phyloP scores from a whole-genome alignment of 2,329 filamentous ascomycete species.

The Aspergillus pseudoglaucus region DNA sequence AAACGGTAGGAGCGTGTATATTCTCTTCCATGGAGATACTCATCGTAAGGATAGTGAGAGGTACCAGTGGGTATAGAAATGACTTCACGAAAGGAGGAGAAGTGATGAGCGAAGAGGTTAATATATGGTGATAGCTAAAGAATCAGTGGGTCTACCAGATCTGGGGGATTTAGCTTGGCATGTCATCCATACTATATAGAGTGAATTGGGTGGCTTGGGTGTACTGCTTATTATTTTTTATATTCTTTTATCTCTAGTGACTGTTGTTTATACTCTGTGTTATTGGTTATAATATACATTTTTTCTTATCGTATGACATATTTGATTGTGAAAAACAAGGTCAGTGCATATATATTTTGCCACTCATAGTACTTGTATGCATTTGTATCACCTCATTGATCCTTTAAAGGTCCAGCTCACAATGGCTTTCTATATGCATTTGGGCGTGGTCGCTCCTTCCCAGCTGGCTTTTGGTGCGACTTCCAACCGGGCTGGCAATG shows the following conservation, averaged over 20 bases:
- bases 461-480: not conserved
- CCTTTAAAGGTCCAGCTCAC: too few species aligned
- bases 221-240: too few species aligned
- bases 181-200: not conserved
- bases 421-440: not conserved
- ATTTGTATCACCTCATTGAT: too few species aligned
- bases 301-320: too few species aligned
- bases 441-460: constrained; percentile 4
- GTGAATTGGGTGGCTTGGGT: not conserved
- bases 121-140: not conserved
- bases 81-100: not conserved
- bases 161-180: not conserved
- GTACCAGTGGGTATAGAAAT: not conserved
- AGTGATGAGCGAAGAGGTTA: not conserved
- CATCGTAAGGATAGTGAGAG: constrained; percentile 33
- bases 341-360: too few species aligned
- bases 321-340: too few species aligned
- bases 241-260: too few species aligned
- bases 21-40: constrained; percentile 57
- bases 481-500: not conserved
- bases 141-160: not conserved
- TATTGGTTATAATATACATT: too few species aligned
- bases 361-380: too few species aligned
- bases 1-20: constrained; percentile 63
- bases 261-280: too few species aligned